Base-by-base conservation (phyloP, 2,329 filamentous ascomycete species). In the Amylocarpus encephaloides region DNA sequence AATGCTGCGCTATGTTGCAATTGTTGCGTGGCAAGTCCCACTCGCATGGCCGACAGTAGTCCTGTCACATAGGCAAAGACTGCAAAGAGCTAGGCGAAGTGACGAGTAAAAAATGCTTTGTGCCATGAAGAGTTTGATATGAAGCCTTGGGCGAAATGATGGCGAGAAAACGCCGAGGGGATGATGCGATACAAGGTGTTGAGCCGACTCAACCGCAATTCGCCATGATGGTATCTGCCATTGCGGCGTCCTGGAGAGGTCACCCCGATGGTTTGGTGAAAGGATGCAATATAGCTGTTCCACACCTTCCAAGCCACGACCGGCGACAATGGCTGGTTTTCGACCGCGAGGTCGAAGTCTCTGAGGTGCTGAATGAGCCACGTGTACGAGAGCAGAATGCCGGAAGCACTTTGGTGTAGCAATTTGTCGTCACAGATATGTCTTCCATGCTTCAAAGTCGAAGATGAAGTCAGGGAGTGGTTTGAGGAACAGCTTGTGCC, bases 1-100 rank as follows among this genome's bases (percentile, higher is more conserved):
- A 36, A 36, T 13, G 10, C 15, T 13, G 34, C 34, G 34, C 34
- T 44, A 33, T 34, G 13, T 15, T 15, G 26, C 10, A 44, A 6
- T 45, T 4, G 66, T 53, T 0, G 66, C 70, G 5, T 66, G 64
- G 18, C 75, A 58, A 3, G 69, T 71, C 9, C 45, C 1, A 77
- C 72, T 59, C 78, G 74, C 70, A 78, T 74, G 0, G 73, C 73
- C 2, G 70, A 70, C 32, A 78, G 64, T 19, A 73, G 64, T 13
- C 77, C 58, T 40, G 67, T 69, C 18, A 76, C 57, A 52, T 68
- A 60, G 13, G 67, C 63, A 1, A 71, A 63, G 2, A 68, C 60
- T 13, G 67, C 63, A 1, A 71, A 63, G 2, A 77, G 56, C 68
- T 63, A 71, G 16, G 65, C 64, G 33, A 75, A 68, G 54, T 75